phyloP scores from a whole-genome alignment of 139 green algal species.

The Chlorella sorokiniana region DNA sequence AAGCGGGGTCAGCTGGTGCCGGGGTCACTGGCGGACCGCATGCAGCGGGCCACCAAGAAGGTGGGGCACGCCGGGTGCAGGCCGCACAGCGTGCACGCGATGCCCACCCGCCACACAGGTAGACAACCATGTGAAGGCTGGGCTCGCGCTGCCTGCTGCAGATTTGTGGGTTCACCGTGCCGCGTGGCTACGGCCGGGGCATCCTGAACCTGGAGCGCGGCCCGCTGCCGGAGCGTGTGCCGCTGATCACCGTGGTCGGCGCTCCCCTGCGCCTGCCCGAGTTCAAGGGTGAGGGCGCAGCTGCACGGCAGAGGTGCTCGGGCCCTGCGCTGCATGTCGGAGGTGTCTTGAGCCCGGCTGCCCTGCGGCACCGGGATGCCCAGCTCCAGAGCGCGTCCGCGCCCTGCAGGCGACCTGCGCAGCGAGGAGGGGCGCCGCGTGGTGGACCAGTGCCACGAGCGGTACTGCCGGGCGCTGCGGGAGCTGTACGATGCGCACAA shows the following conservation, averaged over 20 bases:
- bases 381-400: background rate
- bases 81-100: no score
- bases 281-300: background rate
- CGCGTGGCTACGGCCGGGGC: background rate
- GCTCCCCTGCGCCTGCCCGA: slow-evolving; percentile 14
- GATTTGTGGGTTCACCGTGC: slow-evolving; percentile 23
- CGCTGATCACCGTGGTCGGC: background rate
- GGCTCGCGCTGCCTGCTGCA: background rate
- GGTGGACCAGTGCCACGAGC: slow-evolving; percentile 21
- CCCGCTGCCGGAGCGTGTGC: slow-evolving; percentile 6
- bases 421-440: slow-evolving; percentile 9
- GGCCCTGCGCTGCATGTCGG: no score
- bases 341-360: no score
- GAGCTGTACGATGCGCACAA: slow-evolving; percentile 13
- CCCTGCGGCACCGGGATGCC: background rate
- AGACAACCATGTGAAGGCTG: no score
- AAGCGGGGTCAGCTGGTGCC: background rate
- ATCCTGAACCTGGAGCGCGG: slow-evolving; percentile 19
- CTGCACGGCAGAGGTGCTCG: no score
- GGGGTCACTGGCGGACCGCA: background rate
- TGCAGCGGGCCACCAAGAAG: slow-evolving; percentile 7
- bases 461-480: slow-evolving; percentile 26
- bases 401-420: slow-evolving; percentile 20
- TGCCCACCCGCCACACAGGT: no score
- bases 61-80: no score